Evolutionary conservation across 768 basidiomycete genomes (phyloP).

Genomic region (Arthromyces matolae): DNA sequence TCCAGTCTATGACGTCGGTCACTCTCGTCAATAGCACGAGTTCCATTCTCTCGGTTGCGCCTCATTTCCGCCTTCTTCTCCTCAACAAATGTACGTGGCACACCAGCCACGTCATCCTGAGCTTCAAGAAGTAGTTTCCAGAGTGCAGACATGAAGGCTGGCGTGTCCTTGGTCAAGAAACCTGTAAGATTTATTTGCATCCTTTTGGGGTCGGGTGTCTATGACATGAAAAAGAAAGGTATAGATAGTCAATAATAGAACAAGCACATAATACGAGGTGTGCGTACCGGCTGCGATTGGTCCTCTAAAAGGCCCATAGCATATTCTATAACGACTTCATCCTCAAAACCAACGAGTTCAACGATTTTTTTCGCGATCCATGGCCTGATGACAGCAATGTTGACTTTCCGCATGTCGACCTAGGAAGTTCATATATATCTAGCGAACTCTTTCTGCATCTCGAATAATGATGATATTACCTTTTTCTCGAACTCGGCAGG

Average conservation of each 20-base stretch:
- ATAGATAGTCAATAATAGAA: not conserved
- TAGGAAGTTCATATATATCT: conserved; percentile 20
- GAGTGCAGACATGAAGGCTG: conserved; percentile 80
- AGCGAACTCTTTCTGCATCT: not conserved
- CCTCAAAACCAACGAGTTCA: conserved; percentile 89
- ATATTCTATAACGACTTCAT: conserved; percentile 96
- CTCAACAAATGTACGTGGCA: conserved; percentile 87
- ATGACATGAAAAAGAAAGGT: not conserved
- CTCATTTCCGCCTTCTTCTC: conserved; percentile 91
- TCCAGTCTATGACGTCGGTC: no score
- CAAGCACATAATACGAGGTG: not conserved
- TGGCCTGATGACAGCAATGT: conserved; percentile 84
- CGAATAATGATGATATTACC: conserved; percentile 32
- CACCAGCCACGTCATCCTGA: conserved; percentile 82
- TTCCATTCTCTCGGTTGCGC: conserved; percentile 59
- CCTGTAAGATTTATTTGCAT: conserved; percentile 95
- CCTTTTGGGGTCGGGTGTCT: conserved; percentile 90
- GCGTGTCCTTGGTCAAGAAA: conserved; percentile 85
- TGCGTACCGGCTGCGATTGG: conserved; percentile 69
- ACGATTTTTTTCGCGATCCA: conserved; percentile 95
- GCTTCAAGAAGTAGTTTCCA: conserved; percentile 95
- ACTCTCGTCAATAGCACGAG: no score
- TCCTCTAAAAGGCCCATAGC: conserved; percentile 94
- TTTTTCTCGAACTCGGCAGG: conserved; percentile 87
- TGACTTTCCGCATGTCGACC: conserved; percentile 97